Percentiles rank a stretch among this genome's conserved stretches.
These are phyloP conservation scores for Cantharellus anzutake DNA, from an alignment of 768 basidiomycete genomes.

Conservation along the genomic window DNA sequence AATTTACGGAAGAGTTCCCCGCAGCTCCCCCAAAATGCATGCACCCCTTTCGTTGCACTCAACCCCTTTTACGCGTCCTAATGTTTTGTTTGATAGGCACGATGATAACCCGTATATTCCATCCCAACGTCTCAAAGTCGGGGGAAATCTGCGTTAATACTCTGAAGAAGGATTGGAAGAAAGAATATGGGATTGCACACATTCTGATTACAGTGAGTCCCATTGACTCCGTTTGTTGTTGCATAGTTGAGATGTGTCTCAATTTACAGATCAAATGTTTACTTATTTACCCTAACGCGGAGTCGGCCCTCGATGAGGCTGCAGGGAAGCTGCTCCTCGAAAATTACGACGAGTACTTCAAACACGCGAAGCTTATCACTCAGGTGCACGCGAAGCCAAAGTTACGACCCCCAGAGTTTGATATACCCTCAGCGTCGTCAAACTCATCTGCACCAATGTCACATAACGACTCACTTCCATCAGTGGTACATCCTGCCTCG, in stretches of 20 bases:
- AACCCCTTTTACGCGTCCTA: neutral
- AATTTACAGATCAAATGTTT: slow-evolving; percentile 42
- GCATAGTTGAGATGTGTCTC: neutral
- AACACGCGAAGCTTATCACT: slow-evolving; percentile 74
- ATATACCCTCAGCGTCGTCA: slow-evolving; percentile 17
- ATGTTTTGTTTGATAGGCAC: slow-evolving; percentile 34
- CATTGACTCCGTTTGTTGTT: neutral
- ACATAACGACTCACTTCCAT: slow-evolving; percentile 12
- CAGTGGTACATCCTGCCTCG: neutral
- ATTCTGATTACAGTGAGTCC: slow-evolving; percentile 61
- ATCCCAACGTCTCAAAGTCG: slow-evolving; percentile 77
- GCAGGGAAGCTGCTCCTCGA: slow-evolving; percentile 83
- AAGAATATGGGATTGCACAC: slow-evolving; percentile 75
- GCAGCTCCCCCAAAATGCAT: slow-evolving; percentile 85
- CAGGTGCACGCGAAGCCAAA: slow-evolving; percentile 80
- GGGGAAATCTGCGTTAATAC: slow-evolving; percentile 98
- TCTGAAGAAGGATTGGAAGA: slow-evolving; percentile 92
- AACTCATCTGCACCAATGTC: slow-evolving; percentile 16
- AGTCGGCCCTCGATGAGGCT: slow-evolving; percentile 90
- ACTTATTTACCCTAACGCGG: slow-evolving; percentile 91
- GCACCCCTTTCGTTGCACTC: neutral
- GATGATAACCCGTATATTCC: slow-evolving; percentile 90
- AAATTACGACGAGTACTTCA: slow-evolving; percentile 74
- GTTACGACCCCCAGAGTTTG: slow-evolving; percentile 52
- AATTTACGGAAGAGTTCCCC: slow-evolving; percentile 86